Conservation (phyloP, 2,329 filamentous ascomycete species). For the Talaromyces sp. region DNA sequence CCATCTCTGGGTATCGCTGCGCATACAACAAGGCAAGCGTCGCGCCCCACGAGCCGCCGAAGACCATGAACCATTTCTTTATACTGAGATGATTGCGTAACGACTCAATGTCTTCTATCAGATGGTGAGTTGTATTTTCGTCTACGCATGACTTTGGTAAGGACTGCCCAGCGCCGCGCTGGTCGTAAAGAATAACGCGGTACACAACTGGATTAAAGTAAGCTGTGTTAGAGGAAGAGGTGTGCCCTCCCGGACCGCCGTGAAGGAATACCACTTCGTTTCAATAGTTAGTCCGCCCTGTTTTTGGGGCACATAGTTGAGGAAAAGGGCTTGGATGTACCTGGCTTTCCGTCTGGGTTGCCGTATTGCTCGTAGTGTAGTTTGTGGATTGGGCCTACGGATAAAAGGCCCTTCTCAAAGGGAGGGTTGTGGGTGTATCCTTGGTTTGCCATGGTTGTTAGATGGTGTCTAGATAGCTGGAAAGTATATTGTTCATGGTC, state of each 20-base stretch:
- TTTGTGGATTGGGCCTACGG: slow-evolving; percentile 34
- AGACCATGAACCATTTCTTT: slow-evolving; percentile 44
- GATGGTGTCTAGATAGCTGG: not conserved
- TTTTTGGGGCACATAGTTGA: too few species aligned
- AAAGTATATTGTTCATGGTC: not conserved
- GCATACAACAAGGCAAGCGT: slow-evolving; percentile 46
- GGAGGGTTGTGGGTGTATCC: slow-evolving; percentile 34
- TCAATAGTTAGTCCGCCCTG: not conserved
- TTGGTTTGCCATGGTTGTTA: not conserved
- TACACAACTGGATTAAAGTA: slow-evolving; percentile 47
- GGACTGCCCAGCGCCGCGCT: slow-evolving; percentile 46
- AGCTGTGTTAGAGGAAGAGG: slow-evolving; percentile 33
- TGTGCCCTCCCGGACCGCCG: slow-evolving; percentile 43
- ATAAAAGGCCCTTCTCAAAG: slow-evolving; percentile 32
- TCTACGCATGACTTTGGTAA: slow-evolving; percentile 38
- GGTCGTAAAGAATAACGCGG: slow-evolving; percentile 47
- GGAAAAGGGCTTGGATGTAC: slow-evolving; percentile 23
- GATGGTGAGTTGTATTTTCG: slow-evolving; percentile 46
- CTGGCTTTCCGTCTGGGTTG: slow-evolving; percentile 36
- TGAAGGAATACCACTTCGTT: slow-evolving; percentile 40
- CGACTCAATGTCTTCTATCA: slow-evolving; percentile 46
- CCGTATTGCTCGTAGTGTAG: slow-evolving; percentile 42
- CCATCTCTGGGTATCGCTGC: slow-evolving; percentile 39
- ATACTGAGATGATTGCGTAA: slow-evolving; percentile 43
- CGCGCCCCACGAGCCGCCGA: slow-evolving; percentile 50